Evolutionary conservation across 108 stramenopile species (phyloP).

Genomic region (Schizochytrium sp.): DNA sequence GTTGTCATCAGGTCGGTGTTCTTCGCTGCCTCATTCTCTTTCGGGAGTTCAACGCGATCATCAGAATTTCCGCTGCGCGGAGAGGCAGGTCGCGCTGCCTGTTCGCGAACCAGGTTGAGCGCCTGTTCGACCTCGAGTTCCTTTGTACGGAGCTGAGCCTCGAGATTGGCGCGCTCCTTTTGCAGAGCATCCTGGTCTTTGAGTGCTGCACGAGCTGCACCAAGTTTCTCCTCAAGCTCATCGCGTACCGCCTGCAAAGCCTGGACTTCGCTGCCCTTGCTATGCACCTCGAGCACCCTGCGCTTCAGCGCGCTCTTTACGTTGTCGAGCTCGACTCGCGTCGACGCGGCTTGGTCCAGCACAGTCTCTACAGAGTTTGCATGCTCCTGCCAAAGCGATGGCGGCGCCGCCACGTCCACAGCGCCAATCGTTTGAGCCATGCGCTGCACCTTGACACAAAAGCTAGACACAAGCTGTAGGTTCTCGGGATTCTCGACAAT

Average conservation of each 20-base stretch:
- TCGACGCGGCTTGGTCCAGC: not conserved
- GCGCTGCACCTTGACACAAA: not conserved
- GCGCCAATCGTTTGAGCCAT: not conserved
- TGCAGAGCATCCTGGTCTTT: not conserved
- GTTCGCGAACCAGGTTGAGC: not conserved
- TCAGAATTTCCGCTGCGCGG: not conserved
- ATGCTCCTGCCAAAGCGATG: not conserved
- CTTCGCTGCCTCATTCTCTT: not conserved
- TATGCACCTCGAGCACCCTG: not conserved
- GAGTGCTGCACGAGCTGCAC: not conserved
- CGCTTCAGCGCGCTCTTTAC: conserved; percentile 12
- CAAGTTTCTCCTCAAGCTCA: not conserved
- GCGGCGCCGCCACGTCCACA: not conserved
- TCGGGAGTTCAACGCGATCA: not conserved
- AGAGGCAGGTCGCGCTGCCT: not conserved
- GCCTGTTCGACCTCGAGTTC: not conserved
- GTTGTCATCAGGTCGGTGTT: not conserved
- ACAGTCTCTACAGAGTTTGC: not conserved
- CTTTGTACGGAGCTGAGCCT: not conserved
- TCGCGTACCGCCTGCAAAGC: not conserved
- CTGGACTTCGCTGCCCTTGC: not conserved
- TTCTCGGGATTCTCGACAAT: too few relatives aligned
- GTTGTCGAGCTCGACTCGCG: not conserved
- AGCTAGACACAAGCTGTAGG: not conserved
- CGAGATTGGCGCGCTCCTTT: not conserved